phyloP scores from a whole-genome alignment of 2,329 filamentous ascomycete species.

The Curvularia lunata region DNA sequence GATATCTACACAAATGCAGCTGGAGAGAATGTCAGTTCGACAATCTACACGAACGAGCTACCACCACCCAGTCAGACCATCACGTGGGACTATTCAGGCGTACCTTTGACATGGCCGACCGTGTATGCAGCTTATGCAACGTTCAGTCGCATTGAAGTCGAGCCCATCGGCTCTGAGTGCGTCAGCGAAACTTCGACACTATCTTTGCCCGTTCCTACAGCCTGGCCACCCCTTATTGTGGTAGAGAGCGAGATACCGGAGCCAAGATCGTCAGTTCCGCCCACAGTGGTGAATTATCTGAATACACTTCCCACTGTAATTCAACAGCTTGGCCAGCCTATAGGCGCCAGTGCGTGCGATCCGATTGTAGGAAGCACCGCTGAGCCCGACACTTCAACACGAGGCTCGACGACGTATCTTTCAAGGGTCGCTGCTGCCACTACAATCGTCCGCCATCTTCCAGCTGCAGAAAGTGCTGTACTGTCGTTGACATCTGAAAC shows the following conservation, averaged over 20 bases:
- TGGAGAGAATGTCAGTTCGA: constrained; percentile 23
- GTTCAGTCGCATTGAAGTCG: constrained; percentile 38
- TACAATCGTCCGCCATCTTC: constrained; percentile 3
- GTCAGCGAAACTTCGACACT: constrained; percentile 24
- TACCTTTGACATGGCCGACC: constrained; percentile 42
- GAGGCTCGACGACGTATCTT: constrained; percentile 17
- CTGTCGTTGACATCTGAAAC: constrained; percentile 3
- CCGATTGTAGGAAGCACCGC: constrained; percentile 29
- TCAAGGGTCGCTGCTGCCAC: constrained; percentile 3
- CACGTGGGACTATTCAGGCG: constrained; percentile 37
- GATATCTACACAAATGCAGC: constrained; percentile 27
- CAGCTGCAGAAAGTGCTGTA: constrained; percentile 1
- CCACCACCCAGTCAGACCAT: constrained; percentile 24
- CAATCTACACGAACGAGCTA: constrained; percentile 17
- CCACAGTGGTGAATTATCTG: constrained; percentile 39
- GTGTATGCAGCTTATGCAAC: constrained; percentile 40
- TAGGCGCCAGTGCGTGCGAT: constrained; percentile 42
- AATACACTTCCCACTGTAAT: constrained; percentile 39
- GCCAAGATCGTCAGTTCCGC: constrained; percentile 27
- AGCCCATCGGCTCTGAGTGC: constrained; percentile 31
- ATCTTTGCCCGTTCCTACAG: constrained; percentile 35
- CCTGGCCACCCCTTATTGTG: constrained; percentile 35
- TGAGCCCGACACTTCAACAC: constrained; percentile 6
- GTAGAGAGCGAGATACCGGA: constrained; percentile 28
- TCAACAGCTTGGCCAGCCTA: constrained; percentile 37